These are phyloP conservation scores for Rhizopogon sp. DNA, from an alignment of 768 basidiomycete genomes.

Conservation along the genomic window DNA sequence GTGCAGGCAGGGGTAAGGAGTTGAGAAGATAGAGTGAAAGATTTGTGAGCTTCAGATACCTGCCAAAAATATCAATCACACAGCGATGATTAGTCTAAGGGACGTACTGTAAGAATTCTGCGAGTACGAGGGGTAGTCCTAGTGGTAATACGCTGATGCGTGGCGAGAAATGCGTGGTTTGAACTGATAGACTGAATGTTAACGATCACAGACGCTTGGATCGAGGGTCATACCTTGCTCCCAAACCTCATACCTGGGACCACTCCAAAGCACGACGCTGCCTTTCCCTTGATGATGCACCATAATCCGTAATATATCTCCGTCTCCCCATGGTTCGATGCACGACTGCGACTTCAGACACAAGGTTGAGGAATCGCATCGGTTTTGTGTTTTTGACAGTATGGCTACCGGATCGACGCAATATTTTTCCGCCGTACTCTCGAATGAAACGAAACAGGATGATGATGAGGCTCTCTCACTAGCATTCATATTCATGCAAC, in stretches of 20 bases:
- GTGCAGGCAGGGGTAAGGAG: constrained; percentile 62
- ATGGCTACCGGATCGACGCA: constrained; percentile 57
- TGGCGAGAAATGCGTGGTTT: not conserved
- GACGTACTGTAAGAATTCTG: constrained; percentile 55
- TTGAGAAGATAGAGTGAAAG: constrained; percentile 82
- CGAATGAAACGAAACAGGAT: constrained; percentile 43
- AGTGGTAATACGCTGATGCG: constrained; percentile 23
- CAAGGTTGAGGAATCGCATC: constrained; percentile 37
- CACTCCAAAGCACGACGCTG: constrained; percentile 66
- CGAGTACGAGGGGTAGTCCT: constrained; percentile 32
- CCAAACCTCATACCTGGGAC: constrained; percentile 58
- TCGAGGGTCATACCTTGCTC: constrained; percentile 49
- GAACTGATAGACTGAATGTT: not conserved
- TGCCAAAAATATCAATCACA: constrained; percentile 16
- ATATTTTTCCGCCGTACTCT: constrained; percentile 27
- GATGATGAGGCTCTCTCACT: constrained; percentile 6
- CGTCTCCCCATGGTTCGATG: constrained; percentile 42
- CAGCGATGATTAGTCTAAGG: not conserved
- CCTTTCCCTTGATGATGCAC: constrained; percentile 23
- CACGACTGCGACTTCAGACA: constrained; percentile 44
- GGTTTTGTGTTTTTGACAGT: constrained; percentile 28
- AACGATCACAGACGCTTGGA: not conserved
- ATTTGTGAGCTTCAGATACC: constrained; percentile 62
- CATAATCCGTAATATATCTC: constrained; percentile 53
- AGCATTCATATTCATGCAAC: not conserved